Base-by-base conservation (phyloP, 192 early-diverging fungal genomes). In the Haplosporangium gracile region DNA sequence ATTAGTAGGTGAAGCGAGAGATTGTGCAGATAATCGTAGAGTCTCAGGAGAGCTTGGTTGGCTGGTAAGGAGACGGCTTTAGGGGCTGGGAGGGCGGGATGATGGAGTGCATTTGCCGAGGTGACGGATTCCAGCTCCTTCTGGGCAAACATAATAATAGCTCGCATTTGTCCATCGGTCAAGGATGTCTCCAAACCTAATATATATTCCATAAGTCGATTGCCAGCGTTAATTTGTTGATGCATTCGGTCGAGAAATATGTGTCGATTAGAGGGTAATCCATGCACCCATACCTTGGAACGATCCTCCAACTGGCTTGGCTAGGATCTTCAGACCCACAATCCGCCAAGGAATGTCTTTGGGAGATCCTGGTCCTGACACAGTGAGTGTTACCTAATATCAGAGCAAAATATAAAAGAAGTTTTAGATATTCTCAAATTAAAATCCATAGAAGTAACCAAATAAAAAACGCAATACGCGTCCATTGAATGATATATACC, bases 1-100 rank as follows among this genome's bases (percentile, higher is more conserved):
- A 96, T 85, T 76, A 95, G 90, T 32, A 94, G 88, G 11, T 91
- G 93, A 22, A 94, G 88, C 53, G 93, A 91, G 29, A 95, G 91
- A 43, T 89, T 88, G 55, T 96, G 94, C 73, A 97, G 68, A 88
- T 94, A 95, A 77, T 96, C 93, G 75, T 96, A 96, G 43, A 97
- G 85, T 43, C 90, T 91, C 4, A 95, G 90, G 36, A 97, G 91
- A 36, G 94, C 94, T 18, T 93, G 91, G 42, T 91, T 90, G 10
- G 83, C 80, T 0, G 88, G 71, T 15, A 69, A 57, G 18, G 38
- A 69, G 22, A 53, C 43, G 26, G 49, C 22, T 39, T 76, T 73
- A 36, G 78, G 16, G 10, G 36, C 47, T n/a, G 86, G 32, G 20
- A 69, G 55, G 20, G 55, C 69, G 22, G 68, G 45, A 45, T 45